Evolutionary conservation across 352 stramenopile species (phyloP).

Genomic region (Plasmopara viticola): DNA sequence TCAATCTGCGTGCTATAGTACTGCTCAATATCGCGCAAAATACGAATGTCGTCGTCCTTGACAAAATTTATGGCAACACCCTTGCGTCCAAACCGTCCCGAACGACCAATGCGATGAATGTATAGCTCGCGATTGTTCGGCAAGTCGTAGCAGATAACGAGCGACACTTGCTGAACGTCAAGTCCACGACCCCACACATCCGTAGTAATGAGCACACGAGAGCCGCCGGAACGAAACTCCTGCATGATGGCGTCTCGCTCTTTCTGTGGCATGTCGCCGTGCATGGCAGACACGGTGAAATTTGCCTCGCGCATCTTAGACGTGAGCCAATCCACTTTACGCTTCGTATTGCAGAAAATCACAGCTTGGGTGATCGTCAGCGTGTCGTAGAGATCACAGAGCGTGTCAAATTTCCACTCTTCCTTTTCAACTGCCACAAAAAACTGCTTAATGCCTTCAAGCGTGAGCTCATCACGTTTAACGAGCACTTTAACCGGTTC

Average conservation of each 20-base stretch:
- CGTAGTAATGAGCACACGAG: slow-evolving; percentile 96
- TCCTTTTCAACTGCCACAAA: slow-evolving; percentile 98
- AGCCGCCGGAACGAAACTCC: slow-evolving; percentile 93
- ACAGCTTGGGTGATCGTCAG: slow-evolving; percentile 99
- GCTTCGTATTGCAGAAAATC: slow-evolving; percentile 98
- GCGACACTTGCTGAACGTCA: slow-evolving; percentile 95
- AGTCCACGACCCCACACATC: slow-evolving; percentile 96
- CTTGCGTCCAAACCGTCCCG: slow-evolving; percentile 95
- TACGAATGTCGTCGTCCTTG: slow-evolving; percentile 92
- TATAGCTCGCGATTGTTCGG: slow-evolving; percentile 96
- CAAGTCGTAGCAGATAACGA: slow-evolving; percentile 98
- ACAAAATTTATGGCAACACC: slow-evolving; percentile 98
- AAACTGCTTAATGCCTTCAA: slow-evolving; percentile 98
- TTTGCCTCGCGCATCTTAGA: slow-evolving; percentile 95
- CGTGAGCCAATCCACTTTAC: slow-evolving; percentile 96
- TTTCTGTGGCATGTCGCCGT: slow-evolving; percentile 96
- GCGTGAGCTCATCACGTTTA: slow-evolving; percentile 95
- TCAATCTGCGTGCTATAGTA: slow-evolving; percentile 99
- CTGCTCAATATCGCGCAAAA: slow-evolving; percentile 98
- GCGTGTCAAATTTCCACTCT: slow-evolving; percentile 99
- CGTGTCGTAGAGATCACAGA: slow-evolving; percentile 98
- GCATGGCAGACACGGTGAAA: slow-evolving; percentile 97
- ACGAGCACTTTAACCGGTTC: slow-evolving; percentile 95
- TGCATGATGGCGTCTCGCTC: slow-evolving; percentile 95
- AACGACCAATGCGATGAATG: slow-evolving; percentile 94